Base-by-base conservation (phyloP, 2,329 filamentous ascomycete species). In the Coleophoma eucalyptorum region DNA sequence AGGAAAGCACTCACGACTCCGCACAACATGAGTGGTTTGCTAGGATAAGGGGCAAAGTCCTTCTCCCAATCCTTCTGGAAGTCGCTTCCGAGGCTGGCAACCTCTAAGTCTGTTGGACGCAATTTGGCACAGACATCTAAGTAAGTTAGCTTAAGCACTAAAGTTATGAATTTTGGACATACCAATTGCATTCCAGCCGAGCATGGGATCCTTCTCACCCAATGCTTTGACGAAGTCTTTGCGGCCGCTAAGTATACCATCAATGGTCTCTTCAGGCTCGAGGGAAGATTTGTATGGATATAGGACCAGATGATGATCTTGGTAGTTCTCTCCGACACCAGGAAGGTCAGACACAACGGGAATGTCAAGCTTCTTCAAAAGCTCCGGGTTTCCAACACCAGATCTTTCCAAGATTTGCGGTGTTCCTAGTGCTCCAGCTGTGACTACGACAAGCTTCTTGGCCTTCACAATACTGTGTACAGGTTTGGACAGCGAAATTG, bases 391-490 rank as follows among this genome's bases (percentile, higher is more conserved):
- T n/a, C 81, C 82, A 1, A 87, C 59, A 7, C 84, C 84, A 0
- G 83, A 87, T 18, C 83, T 69, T 61, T 87, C 81, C 0, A 87
- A 73, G 1, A 87, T 71, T 35, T 63, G 63, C 26, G 64, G 60
- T 15, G 61, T 65, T 8, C 69, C 70, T 10, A 62, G 60, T 33
- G 65, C 65, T 35, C 65, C 65, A n/a, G 67, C 66, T 16, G 73
- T 69, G 4, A 75, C 66, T 3, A 78, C 68, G 5, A 86, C 80
- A 18, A 83, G 66, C 64, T 79, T 83, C 6, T 72, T 70, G 3
- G 82, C 81, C 42, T 67, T 72, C 16, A 84, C 66, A 0, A 58
- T 68, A 21, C 64, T 62, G 44, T 61, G 58, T 15, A 62, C 31
- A 32, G 62, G 58, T 56, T 66, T 63, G 50, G 59, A 54, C 49